phyloP scores from a whole-genome alignment of 495 filamentous ascomycete species.

The Xylaria palmicola region DNA sequence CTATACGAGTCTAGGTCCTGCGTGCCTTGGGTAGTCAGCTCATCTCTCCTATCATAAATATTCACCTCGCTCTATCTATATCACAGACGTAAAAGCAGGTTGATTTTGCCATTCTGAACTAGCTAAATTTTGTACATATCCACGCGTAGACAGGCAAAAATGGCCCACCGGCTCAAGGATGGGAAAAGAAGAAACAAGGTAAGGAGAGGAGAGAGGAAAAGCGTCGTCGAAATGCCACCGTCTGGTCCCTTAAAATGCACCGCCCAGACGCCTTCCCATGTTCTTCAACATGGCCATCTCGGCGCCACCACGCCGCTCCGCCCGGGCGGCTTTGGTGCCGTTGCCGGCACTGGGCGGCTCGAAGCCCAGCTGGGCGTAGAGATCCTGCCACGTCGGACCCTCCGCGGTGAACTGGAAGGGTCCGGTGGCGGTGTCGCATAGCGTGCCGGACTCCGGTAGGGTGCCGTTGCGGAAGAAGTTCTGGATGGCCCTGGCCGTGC shows the following conservation, averaged over 20 bases:
- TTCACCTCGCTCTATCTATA: no score
- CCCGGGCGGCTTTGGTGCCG: neutral
- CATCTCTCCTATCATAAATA: no score
- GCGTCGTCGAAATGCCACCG: no score
- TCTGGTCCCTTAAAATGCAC: neutral
- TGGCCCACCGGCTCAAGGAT: no score
- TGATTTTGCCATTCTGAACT: no score
- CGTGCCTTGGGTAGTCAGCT: no score
- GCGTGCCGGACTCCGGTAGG: conserved; percentile 40
- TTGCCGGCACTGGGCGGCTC: neutral
- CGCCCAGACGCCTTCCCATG: neutral
- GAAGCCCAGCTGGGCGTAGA: conserved; percentile 6
- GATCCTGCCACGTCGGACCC: conserved; percentile 21
- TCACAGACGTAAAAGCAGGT: no score
- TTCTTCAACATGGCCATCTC: neutral
- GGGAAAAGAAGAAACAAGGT: no score
- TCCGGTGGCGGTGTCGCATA: conserved; percentile 34
- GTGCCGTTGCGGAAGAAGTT: conserved; percentile 50
- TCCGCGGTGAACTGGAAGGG: conserved; percentile 10
- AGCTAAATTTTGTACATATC: no score
- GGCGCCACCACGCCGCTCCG: neutral
- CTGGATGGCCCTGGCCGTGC: conserved; percentile 43
- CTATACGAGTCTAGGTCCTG: no score
- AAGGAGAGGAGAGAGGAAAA: no score
- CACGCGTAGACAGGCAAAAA: no score